Evolutionary conservation across 805 yeast species (phyloP).

Genomic region (Hanseniaspora vineae): DNA sequence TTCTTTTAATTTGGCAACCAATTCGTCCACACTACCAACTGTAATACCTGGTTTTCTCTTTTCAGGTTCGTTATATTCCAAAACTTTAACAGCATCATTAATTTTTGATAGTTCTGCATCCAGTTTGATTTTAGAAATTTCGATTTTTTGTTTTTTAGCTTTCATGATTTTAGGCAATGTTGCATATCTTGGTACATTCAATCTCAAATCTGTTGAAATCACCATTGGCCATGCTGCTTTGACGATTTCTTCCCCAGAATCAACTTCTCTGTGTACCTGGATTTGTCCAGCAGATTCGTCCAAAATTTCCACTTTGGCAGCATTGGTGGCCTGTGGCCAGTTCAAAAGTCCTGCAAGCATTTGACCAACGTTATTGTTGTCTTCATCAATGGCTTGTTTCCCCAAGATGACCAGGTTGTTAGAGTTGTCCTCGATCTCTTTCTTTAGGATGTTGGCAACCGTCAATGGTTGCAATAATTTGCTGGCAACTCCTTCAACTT

Average conservation of each 20-base stretch:
- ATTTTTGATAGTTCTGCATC: constrained; percentile 57
- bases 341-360: constrained; percentile 85
- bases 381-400: constrained; percentile 95
- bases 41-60: constrained; percentile 69
- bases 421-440: constrained; percentile 54
- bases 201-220: constrained; percentile 84
- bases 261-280: constrained; percentile 81
- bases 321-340: constrained; percentile 97
- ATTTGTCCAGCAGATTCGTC: constrained; percentile 35
- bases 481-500: constrained; percentile 34
- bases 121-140: constrained; percentile 38
- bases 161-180: constrained; percentile 94
- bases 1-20: constrained; percentile 66
- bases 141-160: constrained; percentile 92
- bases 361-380: constrained; percentile 90
- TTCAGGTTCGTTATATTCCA: constrained; percentile 78
- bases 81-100: constrained; percentile 48
- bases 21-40: constrained; percentile 72
- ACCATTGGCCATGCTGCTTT: constrained; percentile 70
- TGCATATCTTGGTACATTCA: constrained; percentile 94
- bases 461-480: constrained; percentile 71
- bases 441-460: constrained; percentile 73
- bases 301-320: constrained; percentile 63
- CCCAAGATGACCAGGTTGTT: constrained; percentile 82
- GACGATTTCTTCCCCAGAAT: constrained; percentile 85